phyloP scores from a whole-genome alignment of 2,329 filamentous ascomycete species.

The Rhinocladiella mackenziei region DNA sequence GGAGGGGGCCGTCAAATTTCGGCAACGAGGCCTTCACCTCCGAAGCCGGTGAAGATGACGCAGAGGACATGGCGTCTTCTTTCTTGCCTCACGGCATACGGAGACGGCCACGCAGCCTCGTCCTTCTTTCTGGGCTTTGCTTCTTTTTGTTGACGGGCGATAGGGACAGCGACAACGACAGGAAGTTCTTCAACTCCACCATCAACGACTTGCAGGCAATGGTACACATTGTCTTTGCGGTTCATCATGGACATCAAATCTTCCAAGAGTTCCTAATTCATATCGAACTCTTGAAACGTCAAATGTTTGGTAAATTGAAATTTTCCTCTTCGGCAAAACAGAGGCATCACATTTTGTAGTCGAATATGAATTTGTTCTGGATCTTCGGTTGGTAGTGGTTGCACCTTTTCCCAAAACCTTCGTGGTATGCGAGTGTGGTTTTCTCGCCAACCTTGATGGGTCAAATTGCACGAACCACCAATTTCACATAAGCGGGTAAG shows the following conservation, averaged over 20 bases:
- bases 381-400: conserved; percentile 17
- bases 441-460: conserved; percentile 30
- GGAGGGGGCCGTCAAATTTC: background rate
- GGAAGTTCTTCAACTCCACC: conserved; percentile 2
- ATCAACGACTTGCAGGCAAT: conserved; percentile 7
- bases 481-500: background rate
- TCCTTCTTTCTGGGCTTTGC: background rate
- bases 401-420: conserved; percentile 1
- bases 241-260: conserved; percentile 16
- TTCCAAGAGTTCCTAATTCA: conserved; percentile 3
- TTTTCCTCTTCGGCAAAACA: background rate
- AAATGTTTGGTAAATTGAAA: background rate
- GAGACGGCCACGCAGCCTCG: too few relatives aligned
- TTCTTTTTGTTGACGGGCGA: background rate
- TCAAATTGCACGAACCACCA: conserved; percentile 6
- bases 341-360: conserved; percentile 30
- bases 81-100: too few relatives aligned
- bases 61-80: background rate
- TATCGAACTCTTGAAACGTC: conserved; percentile 6
- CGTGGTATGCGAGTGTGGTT: conserved; percentile 29
- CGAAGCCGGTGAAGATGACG: background rate
- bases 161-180: too few relatives aligned
- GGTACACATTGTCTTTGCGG: conserved; percentile 9
- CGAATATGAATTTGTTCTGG: conserved; percentile 25
- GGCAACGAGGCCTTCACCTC: background rate